phyloP scores from a whole-genome alignment of 1,139 yeast species.

The Lodderomyces beijingensis region DNA sequence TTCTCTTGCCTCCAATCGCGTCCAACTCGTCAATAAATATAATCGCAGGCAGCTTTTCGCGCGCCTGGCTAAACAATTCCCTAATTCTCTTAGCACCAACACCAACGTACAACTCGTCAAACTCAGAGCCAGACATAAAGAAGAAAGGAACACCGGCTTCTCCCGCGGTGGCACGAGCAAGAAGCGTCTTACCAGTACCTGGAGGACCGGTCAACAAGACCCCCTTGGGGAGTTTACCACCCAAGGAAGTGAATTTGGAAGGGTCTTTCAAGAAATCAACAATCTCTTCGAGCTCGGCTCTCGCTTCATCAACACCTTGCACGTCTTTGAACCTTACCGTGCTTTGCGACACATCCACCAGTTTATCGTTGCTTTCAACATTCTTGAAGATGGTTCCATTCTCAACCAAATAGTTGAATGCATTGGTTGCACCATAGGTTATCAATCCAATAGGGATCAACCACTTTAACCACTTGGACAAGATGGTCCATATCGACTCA shows the following conservation, averaged over 20 bases:
- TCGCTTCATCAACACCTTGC: conserved; percentile 97
- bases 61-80: conserved; percentile 87
- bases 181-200: conserved; percentile 96
- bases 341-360: conserved; percentile 80
- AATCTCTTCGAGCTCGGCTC: conserved; percentile 93
- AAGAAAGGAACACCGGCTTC: conserved; percentile 99
- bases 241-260: conserved; percentile 89
- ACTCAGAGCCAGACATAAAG: conserved; percentile 98
- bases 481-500: conserved; percentile 71
- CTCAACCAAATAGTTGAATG: conserved; percentile 75
- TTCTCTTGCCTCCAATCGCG: conserved; percentile 97
- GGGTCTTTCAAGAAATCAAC: conserved; percentile 97
- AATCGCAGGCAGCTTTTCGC: conserved; percentile 95
- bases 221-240: conserved; percentile 97
- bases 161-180: conserved; percentile 98
- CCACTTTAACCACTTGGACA: conserved; percentile 90
- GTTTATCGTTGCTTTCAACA: conserved; percentile 67
- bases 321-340: conserved; percentile 90
- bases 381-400: conserved; percentile 80
- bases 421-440: conserved; percentile 71
- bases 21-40: conserved; percentile 86
- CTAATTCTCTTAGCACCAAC: conserved; percentile 98
- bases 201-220: conserved; percentile 97
- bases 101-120: conserved; percentile 96
- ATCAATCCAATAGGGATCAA: conserved; percentile 71